phyloP scores from a whole-genome alignment of 2,329 filamentous ascomycete species.

The Cercospora sp. region DNA sequence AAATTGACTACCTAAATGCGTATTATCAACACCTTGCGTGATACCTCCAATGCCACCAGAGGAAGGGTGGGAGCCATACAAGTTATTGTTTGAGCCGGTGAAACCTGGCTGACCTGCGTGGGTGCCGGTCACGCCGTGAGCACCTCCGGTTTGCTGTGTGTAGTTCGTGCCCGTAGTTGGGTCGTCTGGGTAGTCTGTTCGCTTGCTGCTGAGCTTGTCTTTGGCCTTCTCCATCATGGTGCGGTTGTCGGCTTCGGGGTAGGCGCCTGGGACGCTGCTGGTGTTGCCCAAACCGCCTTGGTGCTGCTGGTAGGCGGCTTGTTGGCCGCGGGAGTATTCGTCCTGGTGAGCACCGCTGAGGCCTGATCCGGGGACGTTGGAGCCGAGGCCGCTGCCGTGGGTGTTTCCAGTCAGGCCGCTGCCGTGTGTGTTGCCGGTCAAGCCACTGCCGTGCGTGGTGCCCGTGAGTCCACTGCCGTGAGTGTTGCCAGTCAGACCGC shows the following conservation, averaged over 20 bases:
- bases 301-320: slow-evolving; percentile 10
- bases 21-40: slow-evolving; percentile 15
- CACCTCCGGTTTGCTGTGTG: slow-evolving; percentile 9
- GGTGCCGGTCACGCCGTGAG: slow-evolving; percentile 2
- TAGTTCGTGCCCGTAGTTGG: slow-evolving; percentile 21
- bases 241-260: slow-evolving; percentile 19
- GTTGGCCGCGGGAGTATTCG: slow-evolving; percentile 14
- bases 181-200: slow-evolving; percentile 21
- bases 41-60: slow-evolving; percentile 9
- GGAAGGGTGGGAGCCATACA: slow-evolving; percentile 7
- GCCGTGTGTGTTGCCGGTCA: no score
- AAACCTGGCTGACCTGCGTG: slow-evolving; percentile 6
- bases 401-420: no score
- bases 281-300: slow-evolving; percentile 1
- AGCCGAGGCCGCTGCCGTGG: not conserved
- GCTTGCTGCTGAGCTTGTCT: slow-evolving; percentile 17
- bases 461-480: no score
- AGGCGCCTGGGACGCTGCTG: slow-evolving; percentile 9
- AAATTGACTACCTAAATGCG: slow-evolving; percentile 4
- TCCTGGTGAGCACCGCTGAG: slow-evolving; percentile 9
- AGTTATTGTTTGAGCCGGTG: slow-evolving; percentile 7
- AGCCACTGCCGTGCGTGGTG: no score
- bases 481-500: slow-evolving; percentile 3
- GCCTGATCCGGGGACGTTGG: not conserved
- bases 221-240: slow-evolving; percentile 22